Percentiles rank a stretch among this genome's conserved stretches.
Conservation (phyloP, 225 moss, liverwort and hornwort genomes). For the Pseudisothecium myosuroides region DNA sequence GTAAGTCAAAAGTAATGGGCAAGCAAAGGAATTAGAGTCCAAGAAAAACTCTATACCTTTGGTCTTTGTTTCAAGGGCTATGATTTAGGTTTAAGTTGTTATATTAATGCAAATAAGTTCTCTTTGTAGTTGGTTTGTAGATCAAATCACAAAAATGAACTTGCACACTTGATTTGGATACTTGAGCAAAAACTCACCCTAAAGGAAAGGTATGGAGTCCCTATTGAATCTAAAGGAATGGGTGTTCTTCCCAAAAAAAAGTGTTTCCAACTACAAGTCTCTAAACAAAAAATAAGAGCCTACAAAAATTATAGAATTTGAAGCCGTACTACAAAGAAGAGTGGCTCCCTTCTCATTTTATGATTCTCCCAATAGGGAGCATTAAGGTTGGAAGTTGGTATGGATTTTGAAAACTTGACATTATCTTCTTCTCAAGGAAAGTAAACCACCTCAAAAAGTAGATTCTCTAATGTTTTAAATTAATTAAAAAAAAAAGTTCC, state of each 20-base stretch:
- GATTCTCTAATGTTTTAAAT: neutral
- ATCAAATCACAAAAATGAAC: neutral
- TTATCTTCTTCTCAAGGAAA: fast-evolving
- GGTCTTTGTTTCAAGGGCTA: neutral
- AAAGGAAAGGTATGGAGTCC: neutral
- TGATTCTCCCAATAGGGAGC: fast-evolving
- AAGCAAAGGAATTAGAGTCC: neutral
- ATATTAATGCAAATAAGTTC: neutral
- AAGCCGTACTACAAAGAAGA: neutral
- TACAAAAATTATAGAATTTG: neutral
- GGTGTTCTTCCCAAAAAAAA: neutral
- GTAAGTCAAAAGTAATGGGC: too few relatives aligned
- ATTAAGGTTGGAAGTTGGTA: fast-evolving
- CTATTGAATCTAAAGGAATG: neutral
- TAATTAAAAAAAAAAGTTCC: too few relatives aligned
- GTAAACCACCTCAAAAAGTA: fast-evolving
- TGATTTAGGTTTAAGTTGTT: neutral
- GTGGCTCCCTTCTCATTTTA: neutral
- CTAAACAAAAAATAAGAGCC: neutral
- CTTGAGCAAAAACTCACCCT: neutral
- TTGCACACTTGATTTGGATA: neutral
- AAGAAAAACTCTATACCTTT: neutral
- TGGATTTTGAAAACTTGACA: neutral
- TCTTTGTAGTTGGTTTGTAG: neutral
- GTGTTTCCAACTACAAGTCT: fast-evolving